These are phyloP conservation scores for Penicillium sp. DNA, from an alignment of 2,329 filamentous ascomycete genomes.

Conservation along the genomic window DNA sequence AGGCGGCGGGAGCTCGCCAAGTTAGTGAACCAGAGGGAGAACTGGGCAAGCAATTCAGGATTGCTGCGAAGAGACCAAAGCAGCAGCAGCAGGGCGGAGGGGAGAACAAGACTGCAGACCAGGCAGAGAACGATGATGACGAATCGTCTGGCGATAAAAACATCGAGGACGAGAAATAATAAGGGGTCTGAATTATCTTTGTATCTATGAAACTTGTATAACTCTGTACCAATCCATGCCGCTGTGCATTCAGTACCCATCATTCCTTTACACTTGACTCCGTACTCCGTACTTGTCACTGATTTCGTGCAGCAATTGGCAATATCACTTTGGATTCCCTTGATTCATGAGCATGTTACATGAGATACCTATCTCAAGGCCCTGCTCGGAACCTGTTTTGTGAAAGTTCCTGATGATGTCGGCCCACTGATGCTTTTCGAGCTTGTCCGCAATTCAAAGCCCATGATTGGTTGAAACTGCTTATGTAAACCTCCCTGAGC, in stretches of 20 bases:
- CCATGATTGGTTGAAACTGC: slow-evolving; percentile 32
- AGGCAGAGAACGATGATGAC: background rate
- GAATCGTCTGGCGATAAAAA: background rate
- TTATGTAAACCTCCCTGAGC: slow-evolving; percentile 39
- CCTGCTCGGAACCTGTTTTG: background rate
- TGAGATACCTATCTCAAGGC: too few relatives aligned
- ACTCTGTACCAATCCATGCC: too few relatives aligned
- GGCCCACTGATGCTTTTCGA: background rate
- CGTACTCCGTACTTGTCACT: too few relatives aligned
- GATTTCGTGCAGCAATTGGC: too few relatives aligned
- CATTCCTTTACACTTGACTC: too few relatives aligned
- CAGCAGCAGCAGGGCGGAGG: background rate
- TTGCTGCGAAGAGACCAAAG: slow-evolving; percentile 37
- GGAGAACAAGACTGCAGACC: background rate
- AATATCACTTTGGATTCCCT: too few relatives aligned
- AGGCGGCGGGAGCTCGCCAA: slow-evolving; percentile 45
- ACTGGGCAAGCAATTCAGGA: slow-evolving; percentile 38
- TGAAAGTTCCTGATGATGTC: background rate
- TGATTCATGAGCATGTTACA: too few relatives aligned
- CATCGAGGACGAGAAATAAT: background rate
- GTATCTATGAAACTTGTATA: too few relatives aligned
- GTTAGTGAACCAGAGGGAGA: slow-evolving; percentile 45
- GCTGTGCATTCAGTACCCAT: too few relatives aligned
- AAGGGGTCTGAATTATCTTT: background rate
- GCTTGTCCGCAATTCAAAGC: slow-evolving; percentile 30